Evolutionary conservation across 2,329 filamentous ascomycete species (phyloP), one percentile per base, ranked within the genome.

Genomic region (Pseudocercospora musae): DNA sequence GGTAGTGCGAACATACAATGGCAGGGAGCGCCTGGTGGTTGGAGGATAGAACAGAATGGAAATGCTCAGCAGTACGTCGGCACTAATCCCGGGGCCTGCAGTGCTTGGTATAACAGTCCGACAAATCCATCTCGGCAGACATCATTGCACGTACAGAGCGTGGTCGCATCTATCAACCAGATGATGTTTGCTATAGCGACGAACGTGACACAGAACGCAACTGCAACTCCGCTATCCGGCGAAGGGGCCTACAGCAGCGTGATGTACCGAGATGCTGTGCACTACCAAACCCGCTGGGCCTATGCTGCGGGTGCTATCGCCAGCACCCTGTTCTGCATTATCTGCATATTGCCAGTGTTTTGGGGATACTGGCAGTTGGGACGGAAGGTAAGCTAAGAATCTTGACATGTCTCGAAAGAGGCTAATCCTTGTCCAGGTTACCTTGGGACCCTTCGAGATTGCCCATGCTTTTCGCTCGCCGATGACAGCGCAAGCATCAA

Each of bases 391-490:
- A 29, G 27, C 27, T 29, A 29, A 29, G 3, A 29, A 29, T 8
- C 27, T 33, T 33, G 31, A 33, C 13, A 33, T 33, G 9, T 52
- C 21, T 15, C 11, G 18, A 25, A 23, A n/a, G 27, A 2, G 6
- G 29, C 21, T 25, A 23, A 52, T 2, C 11, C 21, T 25, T 33
- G 27, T 27, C 29, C 20, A 52, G 48, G 56, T 76, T 18, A 71
- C 72, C 3, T 66, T 76, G 0, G 70, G 70, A 13, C 74, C 74
- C 4, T 69, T 76, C 2, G 74, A 76, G 40, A 76, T 76, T 23
- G 72, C 73, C 1, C 69, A 74, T 46, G 74, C 73, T 3, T 75
- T 76, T 42, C 46, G 56, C 15, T 58, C 56, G 7, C 56, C 40
- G 6, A 44, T 58, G 40, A 58, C 56, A 21, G 23, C 40, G 13